Base-by-base conservation (phyloP, 768 basidiomycete species). In the Rhodotorula toruloides region DNA sequence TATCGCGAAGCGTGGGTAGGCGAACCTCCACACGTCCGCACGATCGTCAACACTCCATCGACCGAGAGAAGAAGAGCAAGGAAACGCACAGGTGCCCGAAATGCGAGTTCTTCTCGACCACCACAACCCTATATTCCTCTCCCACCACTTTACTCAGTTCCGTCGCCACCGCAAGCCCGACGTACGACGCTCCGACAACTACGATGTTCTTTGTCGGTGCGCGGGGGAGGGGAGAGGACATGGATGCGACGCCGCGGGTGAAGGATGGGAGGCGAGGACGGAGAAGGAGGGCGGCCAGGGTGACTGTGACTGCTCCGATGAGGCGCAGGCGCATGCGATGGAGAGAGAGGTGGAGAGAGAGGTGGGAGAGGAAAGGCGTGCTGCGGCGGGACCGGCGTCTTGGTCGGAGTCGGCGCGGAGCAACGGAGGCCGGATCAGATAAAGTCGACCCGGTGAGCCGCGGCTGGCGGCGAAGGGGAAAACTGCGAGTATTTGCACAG, bases 121-220 rank as follows among this genome's bases (percentile, higher is more conserved):
- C 75, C 8, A 86, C 78, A 32, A 87, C 78, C 34, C 81, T 79
- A 83, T 84, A 84, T 19, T 77, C 78, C 14, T 81, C 76, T 13
- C 82, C 81, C 42, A 86, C 80, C 19, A 46, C 32, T 29, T 61
- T 50, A 52, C 58, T 27, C 19, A 70, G 50, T 42, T 70, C 68
- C 29, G 57, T 46, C 3, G 67, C 72, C 2, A 61, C 50, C 19
- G 43, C 53, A 14, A 60, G 48, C 4, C 84, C 84, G 43, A 83
- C 85, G 69, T 84, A 85, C 0, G 83, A 81, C 2, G 79, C 83
- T 0, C 84, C 85, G 17, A 85, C 77, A 43, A 85, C 81, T 47
- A 81, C 81, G 17, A 85, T 53, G 34, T 65, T 81, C 10, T 82
- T 84, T 2, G 17, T 49, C 48, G 14, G 16, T 19, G 10, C 22